phyloP scores from a whole-genome alignment of 495 filamentous ascomycete species.

The Hypoxylon crocopeplum region DNA sequence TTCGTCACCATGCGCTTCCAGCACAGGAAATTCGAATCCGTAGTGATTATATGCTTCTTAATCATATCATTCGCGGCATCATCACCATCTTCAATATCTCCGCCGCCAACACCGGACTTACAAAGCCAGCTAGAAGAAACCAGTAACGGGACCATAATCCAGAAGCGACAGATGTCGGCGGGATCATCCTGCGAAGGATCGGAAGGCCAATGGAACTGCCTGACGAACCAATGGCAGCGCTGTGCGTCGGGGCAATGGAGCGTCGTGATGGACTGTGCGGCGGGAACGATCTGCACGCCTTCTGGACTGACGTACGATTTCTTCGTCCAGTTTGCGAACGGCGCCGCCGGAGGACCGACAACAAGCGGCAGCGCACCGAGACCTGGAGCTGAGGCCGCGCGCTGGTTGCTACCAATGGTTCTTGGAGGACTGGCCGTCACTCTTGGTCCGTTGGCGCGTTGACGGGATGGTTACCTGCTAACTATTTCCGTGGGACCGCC shows the following conservation, averaged over 20 bases:
- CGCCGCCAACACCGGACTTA: neutral
- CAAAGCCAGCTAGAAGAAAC: neutral
- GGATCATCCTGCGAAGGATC: slow-evolving; percentile 35
- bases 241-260: slow-evolving; percentile 46
- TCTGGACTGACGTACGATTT: slow-evolving; percentile 43
- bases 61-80: neutral
- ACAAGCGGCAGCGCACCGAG: slow-evolving; percentile 5
- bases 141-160: neutral
- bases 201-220: slow-evolving; percentile 52
- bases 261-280: slow-evolving; percentile 40
- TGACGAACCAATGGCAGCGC: slow-evolving; percentile 46
- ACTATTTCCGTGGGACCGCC: too few relatives aligned
- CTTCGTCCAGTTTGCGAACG: slow-evolving; percentile 26
- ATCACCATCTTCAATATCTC: neutral
- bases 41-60: neutral
- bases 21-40: neutral
- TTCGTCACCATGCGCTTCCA: neutral
- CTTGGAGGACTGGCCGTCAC: neutral
- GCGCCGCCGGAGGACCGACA: slow-evolving; percentile 13
- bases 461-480: neutral
- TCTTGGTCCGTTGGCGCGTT: neutral
- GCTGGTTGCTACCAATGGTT: neutral
- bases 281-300: slow-evolving; percentile 43
- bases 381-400: neutral
- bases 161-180: slow-evolving; percentile 19